A percentile compares a stretch with the other conserved stretches of the same genome.
These are phyloP conservation scores for Chloris gayana DNA, from an alignment of 176 grass and related monocot species.

Conservation along the genomic window DNA sequence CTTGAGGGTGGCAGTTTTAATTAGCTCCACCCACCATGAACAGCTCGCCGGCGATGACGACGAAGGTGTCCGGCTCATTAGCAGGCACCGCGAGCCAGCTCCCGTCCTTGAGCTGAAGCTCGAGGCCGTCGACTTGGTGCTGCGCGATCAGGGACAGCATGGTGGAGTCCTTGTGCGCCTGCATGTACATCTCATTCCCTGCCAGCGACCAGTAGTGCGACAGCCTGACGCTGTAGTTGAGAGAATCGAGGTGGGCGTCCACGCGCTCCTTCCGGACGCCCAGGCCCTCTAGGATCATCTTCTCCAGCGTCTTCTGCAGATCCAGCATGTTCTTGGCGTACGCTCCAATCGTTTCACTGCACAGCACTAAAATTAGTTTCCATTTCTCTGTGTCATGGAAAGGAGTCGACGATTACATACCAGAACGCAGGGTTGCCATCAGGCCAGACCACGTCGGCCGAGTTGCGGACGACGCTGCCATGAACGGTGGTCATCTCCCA, in stretches of 20 bases:
- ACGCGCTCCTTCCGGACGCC: constrained; percentile 21
- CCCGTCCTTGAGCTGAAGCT: constrained; percentile 34
- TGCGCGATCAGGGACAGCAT: constrained; percentile 8
- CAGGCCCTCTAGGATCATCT: constrained; percentile 20
- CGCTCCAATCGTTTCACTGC: too few relatives aligned
- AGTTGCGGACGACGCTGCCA: too few relatives aligned
- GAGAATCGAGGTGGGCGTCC: neutral
- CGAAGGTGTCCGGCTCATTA: neutral
- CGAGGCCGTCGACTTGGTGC: constrained; percentile 47
- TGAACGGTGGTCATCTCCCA: too few relatives aligned
- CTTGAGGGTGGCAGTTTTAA: neutral
- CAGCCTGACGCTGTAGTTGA: neutral
- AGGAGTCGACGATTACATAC: too few relatives aligned
- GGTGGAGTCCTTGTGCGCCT: constrained; percentile 12
- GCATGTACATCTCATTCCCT: neutral
- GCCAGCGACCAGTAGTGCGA: constrained; percentile 8
- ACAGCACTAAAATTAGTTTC: too few relatives aligned
- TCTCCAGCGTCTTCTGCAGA: too few relatives aligned
- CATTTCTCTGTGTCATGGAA: too few relatives aligned
- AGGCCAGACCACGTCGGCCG: too few relatives aligned
- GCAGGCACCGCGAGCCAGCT: constrained; percentile 25
- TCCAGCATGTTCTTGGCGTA: too few relatives aligned
- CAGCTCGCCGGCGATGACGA: constrained; percentile 30
- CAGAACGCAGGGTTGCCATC: too few relatives aligned
- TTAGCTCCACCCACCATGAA: neutral